These are phyloP conservation scores for Penicillium diatomitis DNA, from an alignment of 495 filamentous ascomycete species.

Conservation along the genomic window DNA sequence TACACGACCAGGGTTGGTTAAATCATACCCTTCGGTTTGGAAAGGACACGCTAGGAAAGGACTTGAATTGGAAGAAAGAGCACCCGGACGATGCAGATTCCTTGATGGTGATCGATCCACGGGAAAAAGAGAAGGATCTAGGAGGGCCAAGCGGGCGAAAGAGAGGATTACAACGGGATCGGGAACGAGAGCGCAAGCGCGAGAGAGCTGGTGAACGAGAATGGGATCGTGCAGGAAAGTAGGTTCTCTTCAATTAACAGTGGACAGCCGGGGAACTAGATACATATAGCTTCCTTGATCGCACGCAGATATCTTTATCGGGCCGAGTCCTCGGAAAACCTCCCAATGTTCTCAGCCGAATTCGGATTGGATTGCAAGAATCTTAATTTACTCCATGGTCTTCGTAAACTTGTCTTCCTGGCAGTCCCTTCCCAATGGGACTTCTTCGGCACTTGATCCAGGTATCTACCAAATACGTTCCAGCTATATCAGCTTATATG, in stretches of 20 bases:
- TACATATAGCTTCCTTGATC: background rate
- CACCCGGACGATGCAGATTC: conserved; percentile 83
- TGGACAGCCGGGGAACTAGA: background rate
- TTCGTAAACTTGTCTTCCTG: too few species aligned
- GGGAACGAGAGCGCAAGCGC: conserved; percentile 32
- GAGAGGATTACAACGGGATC: conserved; percentile 28
- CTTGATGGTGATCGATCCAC: conserved; percentile 88
- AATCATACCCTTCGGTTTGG: conserved; percentile 71
- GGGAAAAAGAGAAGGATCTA: conserved; percentile 71
- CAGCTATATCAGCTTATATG: too few species aligned
- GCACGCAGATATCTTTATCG: background rate
- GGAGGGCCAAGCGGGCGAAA: conserved; percentile 10
- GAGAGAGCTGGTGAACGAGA: conserved; percentile 28
- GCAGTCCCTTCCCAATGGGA: too few species aligned
- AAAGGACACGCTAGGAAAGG: conserved; percentile 85
- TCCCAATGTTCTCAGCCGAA: too few species aligned
- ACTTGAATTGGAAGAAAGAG: conserved; percentile 79
- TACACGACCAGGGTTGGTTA: conserved; percentile 59
- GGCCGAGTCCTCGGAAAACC: too few species aligned
- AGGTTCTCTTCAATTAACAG: background rate
- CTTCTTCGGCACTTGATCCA: too few species aligned
- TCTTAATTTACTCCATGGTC: too few species aligned
- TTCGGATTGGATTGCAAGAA: too few species aligned
- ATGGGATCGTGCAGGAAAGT: conserved; percentile 23
- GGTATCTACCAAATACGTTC: too few species aligned